phyloP scores from a whole-genome alignment of 169 alveolate species.

The Hepatocystis sp. region DNA sequence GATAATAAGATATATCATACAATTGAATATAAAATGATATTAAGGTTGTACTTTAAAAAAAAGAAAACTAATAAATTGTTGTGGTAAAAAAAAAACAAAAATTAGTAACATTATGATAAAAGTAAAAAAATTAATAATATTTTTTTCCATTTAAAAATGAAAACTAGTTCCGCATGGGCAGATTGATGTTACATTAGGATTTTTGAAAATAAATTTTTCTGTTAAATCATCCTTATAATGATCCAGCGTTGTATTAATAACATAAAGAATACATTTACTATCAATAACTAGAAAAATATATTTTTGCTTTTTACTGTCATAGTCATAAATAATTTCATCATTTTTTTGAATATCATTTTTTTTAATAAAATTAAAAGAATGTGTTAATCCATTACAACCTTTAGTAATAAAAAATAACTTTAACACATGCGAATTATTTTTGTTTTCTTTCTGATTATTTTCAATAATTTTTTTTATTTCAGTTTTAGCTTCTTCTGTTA shows the following conservation, averaged over 20 bases:
- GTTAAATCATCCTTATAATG: conserved; percentile 59
- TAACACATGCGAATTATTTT: conserved; percentile 12
- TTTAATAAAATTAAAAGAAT: conserved; percentile 32
- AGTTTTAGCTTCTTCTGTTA: conserved; percentile 45
- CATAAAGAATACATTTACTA: conserved; percentile 41
- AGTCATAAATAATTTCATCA: conserved; percentile 57
- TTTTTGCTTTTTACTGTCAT: conserved; percentile 11
- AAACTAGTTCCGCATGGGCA: conserved; percentile 74
- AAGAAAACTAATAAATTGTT: too few species aligned
- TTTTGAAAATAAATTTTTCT: conserved; percentile 52
- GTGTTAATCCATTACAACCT: conserved; percentile 73
- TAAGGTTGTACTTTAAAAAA: too few species aligned
- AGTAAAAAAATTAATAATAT: too few species aligned
- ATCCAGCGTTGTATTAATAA: conserved; percentile 54
- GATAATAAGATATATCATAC: too few species aligned
- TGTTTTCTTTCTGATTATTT: conserved; percentile 13
- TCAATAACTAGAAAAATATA: conserved; percentile 54
- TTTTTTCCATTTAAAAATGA: conserved; percentile 29
- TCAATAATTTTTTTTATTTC: conserved; percentile 38
- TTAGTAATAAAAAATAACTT: conserved; percentile 45
- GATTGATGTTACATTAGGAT: conserved; percentile 61
- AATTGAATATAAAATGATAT: too few species aligned
- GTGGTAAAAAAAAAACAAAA: too few species aligned
- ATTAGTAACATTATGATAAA: too few species aligned
- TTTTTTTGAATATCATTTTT: conserved; percentile 24